phyloP scores from a whole-genome alignment of 2,329 filamentous ascomycete species.

The Fusarium pseudograminearum region DNA sequence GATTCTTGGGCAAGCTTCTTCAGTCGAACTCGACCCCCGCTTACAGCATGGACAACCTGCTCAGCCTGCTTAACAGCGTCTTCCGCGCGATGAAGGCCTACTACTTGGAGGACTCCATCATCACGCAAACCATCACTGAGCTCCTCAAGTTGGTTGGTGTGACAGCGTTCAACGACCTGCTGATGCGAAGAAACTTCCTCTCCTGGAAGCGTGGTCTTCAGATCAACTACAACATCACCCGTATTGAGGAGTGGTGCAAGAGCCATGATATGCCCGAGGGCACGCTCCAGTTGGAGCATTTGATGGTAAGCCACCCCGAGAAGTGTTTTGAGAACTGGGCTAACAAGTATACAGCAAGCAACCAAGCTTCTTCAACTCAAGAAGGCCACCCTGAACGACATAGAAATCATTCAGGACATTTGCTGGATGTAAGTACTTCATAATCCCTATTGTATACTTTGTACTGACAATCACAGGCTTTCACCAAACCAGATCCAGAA shows the following conservation, averaged over 20 bases:
- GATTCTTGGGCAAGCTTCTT: slow-evolving; percentile 96
- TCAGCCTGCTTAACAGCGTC: slow-evolving; percentile 95
- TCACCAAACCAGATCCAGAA: slow-evolving; percentile 99
- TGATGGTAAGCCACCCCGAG: slow-evolving; percentile 76
- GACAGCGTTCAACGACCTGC: slow-evolving; percentile 96
- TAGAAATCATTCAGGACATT: slow-evolving; percentile 99
- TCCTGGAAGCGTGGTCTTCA: slow-evolving; percentile 99
- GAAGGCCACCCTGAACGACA: slow-evolving; percentile 98
- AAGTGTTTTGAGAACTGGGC: slow-evolving; percentile 12
- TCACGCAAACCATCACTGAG: slow-evolving; percentile 95
- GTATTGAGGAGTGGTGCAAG: slow-evolving; percentile 99
- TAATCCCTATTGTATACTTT: background rate
- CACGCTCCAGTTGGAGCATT: slow-evolving; percentile 94
- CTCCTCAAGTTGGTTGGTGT: slow-evolving; percentile 93
- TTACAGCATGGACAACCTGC: slow-evolving; percentile 99
- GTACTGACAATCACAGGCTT: slow-evolving; percentile 68
- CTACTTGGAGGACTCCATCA: slow-evolving; percentile 95
- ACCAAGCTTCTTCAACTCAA: slow-evolving; percentile 98
- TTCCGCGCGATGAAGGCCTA: slow-evolving; percentile 99
- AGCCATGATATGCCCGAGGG: slow-evolving; percentile 99
- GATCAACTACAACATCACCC: slow-evolving; percentile 99
- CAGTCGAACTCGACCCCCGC: slow-evolving; percentile 90
- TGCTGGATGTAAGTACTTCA: slow-evolving; percentile 90
- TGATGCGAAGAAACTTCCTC: slow-evolving; percentile 98
- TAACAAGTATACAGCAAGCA: slow-evolving; percentile 75